Conservation (phyloP, 768 basidiomycete species). For the Boletus subcaerulescens region DNA sequence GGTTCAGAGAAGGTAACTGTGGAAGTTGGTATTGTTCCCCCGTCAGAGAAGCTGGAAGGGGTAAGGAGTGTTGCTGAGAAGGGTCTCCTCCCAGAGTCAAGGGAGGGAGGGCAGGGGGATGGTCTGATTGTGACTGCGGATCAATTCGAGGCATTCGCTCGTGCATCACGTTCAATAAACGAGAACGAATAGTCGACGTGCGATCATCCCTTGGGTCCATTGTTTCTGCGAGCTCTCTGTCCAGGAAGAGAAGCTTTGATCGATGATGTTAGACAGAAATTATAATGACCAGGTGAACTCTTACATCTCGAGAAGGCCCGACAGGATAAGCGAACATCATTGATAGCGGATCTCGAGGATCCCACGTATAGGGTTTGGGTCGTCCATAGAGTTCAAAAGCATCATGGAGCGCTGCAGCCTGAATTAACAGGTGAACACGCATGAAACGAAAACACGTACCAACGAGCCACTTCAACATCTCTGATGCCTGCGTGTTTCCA, state of each 20-base stretch:
- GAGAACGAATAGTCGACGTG: slow-evolving; percentile 65
- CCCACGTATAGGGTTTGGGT: slow-evolving; percentile 84
- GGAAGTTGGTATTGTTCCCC: slow-evolving; percentile 25
- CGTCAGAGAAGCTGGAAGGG: slow-evolving; percentile 10
- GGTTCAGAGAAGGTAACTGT: slow-evolving; percentile 61
- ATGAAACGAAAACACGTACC: slow-evolving; percentile 46
- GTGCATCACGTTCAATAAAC: slow-evolving; percentile 59
- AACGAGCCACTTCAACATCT: slow-evolving; percentile 90
- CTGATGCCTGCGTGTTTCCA: slow-evolving; percentile 59
- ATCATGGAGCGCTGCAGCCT: slow-evolving; percentile 68
- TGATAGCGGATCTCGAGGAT: slow-evolving; percentile 74
- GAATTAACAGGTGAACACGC: slow-evolving; percentile 5
- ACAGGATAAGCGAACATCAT: slow-evolving; percentile 96
- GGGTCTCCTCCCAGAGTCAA: slow-evolving; percentile 13
- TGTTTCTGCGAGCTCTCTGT: slow-evolving; percentile 76
- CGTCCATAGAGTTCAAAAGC: slow-evolving; percentile 88
- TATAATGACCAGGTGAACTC: slow-evolving; percentile 27
- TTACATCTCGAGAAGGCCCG: slow-evolving; percentile 77
- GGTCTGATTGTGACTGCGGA: slow-evolving; percentile 8
- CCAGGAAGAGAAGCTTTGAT: slow-evolving; percentile 76
- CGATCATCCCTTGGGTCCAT: slow-evolving; percentile 74
- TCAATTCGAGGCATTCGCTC: slow-evolving; percentile 55
- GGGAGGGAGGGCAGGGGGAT: slow-evolving; percentile 19
- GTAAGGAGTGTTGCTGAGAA: slow-evolving; percentile 28
- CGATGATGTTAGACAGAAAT: slow-evolving; percentile 13